Evolutionary conservation across 306 rosid genomes (phyloP).

Genomic region (Medicago lupulina): DNA sequence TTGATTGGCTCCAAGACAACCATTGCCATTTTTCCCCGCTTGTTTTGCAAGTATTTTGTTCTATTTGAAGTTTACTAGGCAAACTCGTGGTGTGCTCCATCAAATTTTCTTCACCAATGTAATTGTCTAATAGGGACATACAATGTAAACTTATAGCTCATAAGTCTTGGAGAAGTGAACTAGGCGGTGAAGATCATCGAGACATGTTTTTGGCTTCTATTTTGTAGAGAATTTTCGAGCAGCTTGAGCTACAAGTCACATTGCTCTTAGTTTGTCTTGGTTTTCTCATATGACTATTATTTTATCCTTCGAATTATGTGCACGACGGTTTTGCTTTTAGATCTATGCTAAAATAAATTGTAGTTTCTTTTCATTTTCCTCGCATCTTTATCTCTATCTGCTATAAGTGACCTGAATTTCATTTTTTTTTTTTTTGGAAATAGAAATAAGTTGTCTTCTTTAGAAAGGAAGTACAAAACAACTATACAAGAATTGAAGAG

Average conservation of each 20-base stretch:
- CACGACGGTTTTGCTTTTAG: slow-evolving; percentile 32
- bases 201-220: slow-evolving; percentile 41
- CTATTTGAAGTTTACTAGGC: slow-evolving; percentile 49
- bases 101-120: slow-evolving; percentile 22
- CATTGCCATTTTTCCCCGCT: too few relatives aligned
- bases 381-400: not conserved
- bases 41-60: too few relatives aligned
- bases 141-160: slow-evolving; percentile 55
- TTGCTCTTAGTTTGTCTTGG: slow-evolving; percentile 28
- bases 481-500: not conserved
- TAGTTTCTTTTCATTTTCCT: not conserved
- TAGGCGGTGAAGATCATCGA: slow-evolving; percentile 43
- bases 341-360: slow-evolving; percentile 39
- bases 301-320: slow-evolving; percentile 27
- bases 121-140: slow-evolving; percentile 39
- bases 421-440: not conserved
- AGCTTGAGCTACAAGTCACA: slow-evolving; percentile 38
- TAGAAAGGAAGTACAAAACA: not conserved
- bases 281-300: slow-evolving; percentile 23
- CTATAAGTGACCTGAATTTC: not conserved
- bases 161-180: slow-evolving; percentile 41
- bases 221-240: slow-evolving; percentile 42
- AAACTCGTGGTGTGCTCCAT: slow-evolving; percentile 53
- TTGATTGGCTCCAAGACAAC: too few relatives aligned
- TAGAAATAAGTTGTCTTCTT: not conserved